Evolutionary conservation across 257 asterid species (phyloP).

Genomic region (Oldenlandia corymbosa): DNA sequence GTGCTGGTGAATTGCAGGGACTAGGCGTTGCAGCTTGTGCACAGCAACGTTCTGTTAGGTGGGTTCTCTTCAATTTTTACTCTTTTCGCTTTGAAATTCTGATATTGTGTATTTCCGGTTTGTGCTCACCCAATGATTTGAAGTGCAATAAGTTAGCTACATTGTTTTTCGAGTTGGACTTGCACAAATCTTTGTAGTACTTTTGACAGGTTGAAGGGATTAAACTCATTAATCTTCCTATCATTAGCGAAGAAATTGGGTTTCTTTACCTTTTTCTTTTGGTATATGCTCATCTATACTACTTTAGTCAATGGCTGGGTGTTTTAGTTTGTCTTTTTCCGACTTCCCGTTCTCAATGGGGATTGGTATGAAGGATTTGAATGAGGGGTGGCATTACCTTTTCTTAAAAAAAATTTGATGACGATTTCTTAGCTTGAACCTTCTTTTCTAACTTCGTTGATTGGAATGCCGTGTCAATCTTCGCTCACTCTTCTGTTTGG

Average conservation of each 20-base stretch:
- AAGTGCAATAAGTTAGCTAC: not conserved
- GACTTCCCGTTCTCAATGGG: too few species aligned
- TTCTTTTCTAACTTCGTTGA: not conserved
- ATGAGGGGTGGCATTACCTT: not conserved
- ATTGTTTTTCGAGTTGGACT: conserved; percentile 3
- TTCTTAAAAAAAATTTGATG: not conserved
- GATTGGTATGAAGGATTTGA: not conserved
- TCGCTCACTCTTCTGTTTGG: conserved; percentile 11
- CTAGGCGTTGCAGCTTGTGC: conserved; percentile 23
- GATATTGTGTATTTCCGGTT: not conserved
- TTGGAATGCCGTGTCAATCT: not conserved
- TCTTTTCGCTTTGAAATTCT: conserved; percentile 10
- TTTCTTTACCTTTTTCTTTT: conserved; percentile 13
- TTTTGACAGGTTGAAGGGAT: conserved; percentile 16
- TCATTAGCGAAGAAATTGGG: conserved; percentile 21
- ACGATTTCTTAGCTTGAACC: not conserved
- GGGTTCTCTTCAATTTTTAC: conserved; percentile 14
- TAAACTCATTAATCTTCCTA: conserved; percentile 7
- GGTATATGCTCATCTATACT: conserved; percentile 10
- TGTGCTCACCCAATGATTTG: not conserved
- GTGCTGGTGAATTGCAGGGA: conserved; percentile 37
- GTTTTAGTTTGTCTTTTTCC: not conserved
- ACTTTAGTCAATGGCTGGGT: not conserved
- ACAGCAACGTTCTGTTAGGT: conserved; percentile 84
- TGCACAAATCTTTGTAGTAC: conserved; percentile 12